phyloP scores from a whole-genome alignment of 208 protist species.

The Wallacemonas sp. region DNA sequence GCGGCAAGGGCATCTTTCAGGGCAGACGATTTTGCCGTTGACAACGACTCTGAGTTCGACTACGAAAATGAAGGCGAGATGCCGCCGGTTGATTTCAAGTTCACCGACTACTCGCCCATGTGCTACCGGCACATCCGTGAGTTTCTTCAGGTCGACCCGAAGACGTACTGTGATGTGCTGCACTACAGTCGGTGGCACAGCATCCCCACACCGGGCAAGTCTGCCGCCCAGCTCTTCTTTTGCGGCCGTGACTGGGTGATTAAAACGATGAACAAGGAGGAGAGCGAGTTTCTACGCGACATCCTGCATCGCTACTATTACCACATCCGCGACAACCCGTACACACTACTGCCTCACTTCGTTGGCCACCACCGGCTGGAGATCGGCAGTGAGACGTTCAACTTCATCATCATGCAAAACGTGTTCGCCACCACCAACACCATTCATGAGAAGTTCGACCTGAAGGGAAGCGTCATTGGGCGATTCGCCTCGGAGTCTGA shows the following conservation, averaged over 20 bases:
- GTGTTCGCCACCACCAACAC: constrained; percentile 89
- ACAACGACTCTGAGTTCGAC: constrained; percentile 29
- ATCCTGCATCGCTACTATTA: constrained; percentile 92
- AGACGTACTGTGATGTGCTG: constrained; percentile 73
- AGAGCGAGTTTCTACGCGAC: constrained; percentile 85
- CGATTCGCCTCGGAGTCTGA: constrained; percentile 82
- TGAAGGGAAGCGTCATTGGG: constrained; percentile 93
- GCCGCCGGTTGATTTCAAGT: constrained; percentile 53
- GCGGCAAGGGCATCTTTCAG: background rate
- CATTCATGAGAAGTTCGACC: constrained; percentile 93
- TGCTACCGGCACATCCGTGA: constrained; percentile 89
- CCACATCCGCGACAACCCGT: constrained; percentile 86
- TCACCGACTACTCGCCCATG: constrained; percentile 92
- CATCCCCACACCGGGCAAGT: constrained; percentile 89
- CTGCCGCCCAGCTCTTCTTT: constrained; percentile 89
- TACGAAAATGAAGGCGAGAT: constrained; percentile 31
- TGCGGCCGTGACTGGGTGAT: constrained; percentile 91
- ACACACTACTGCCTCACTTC: constrained; percentile 91
- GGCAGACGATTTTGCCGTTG: background rate
- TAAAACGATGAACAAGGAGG: constrained; percentile 91
- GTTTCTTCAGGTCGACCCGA: constrained; percentile 79
- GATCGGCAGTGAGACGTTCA: constrained; percentile 61
- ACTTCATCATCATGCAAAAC: constrained; percentile 94
- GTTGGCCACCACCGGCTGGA: constrained; percentile 83
- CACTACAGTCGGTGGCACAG: constrained; percentile 80